phyloP scores from a whole-genome alignment of 805 yeast genomes.

The Candida vaughaniae region DNA sequence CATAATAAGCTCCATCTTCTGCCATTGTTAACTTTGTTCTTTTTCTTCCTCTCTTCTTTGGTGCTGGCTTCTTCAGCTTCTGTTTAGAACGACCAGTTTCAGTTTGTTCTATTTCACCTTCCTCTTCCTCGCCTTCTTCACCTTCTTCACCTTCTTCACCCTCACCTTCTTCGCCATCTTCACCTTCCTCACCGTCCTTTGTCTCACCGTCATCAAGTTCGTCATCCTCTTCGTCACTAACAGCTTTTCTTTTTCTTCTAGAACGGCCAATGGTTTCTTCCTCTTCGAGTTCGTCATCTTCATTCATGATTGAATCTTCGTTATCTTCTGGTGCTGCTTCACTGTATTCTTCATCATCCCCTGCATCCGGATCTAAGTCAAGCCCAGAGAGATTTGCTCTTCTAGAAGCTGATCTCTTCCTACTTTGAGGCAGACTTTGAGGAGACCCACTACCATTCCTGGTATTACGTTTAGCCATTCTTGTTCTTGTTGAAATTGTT shows the following conservation, averaged over 20 bases:
- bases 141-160: conserved; percentile 24
- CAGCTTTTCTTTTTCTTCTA: conserved; percentile 12
- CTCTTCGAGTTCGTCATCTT: conserved; percentile 22
- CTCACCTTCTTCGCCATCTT: conserved; percentile 17
- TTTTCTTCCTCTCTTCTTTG: conserved; percentile 44
- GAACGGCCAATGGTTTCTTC: conserved; percentile 14
- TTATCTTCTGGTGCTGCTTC: conserved; percentile 15
- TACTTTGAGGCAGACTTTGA: conserved; percentile 3
- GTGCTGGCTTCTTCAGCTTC: conserved; percentile 15
- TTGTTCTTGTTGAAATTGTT: conserved; percentile 1
- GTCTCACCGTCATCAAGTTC: conserved; percentile 26
- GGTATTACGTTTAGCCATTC: conserved; percentile 4
- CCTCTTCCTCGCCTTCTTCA: conserved; percentile 23
- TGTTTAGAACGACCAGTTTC: conserved; percentile 3
- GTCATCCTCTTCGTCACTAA: conserved; percentile 16
- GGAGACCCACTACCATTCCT: neutral
- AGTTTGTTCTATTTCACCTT: conserved; percentile 15
- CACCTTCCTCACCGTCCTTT: conserved; percentile 27
- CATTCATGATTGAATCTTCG: conserved; percentile 13
- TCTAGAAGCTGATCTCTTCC: conserved; percentile 8
- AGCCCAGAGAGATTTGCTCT: conserved; percentile 16
- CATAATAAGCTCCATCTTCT: conserved; percentile 50
- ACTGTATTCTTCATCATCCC: conserved; percentile 17
- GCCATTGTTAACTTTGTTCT: conserved; percentile 35
- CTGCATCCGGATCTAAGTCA: conserved; percentile 19